A percentile compares a stretch with the other conserved stretches of the same genome.
Conservation (phyloP, 805 yeast genomes). For the Wickerhamomyces sydowiorum region DNA sequence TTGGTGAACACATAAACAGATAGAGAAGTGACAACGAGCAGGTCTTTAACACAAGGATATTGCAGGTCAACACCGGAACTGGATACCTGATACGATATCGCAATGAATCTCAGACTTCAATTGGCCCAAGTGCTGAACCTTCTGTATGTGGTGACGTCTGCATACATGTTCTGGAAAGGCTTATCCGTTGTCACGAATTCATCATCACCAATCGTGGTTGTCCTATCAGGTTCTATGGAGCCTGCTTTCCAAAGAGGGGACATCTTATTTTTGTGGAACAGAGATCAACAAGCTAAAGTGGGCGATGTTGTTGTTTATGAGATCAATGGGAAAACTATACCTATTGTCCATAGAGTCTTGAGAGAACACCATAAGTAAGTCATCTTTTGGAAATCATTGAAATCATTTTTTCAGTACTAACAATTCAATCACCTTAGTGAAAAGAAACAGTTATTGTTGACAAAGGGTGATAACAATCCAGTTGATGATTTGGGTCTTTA, state of each 20-base stretch:
- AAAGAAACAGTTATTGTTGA: constrained; percentile 63
- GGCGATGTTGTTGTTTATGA: constrained; percentile 96
- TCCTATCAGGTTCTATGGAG: constrained; percentile 97
- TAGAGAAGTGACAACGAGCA: background rate
- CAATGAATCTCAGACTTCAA: constrained; percentile 58
- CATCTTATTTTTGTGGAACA: constrained; percentile 84
- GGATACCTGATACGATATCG: background rate
- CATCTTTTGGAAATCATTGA: constrained; percentile 6
- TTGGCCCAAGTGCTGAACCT: constrained; percentile 63
- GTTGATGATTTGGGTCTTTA: constrained; percentile 86
- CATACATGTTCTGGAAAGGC: constrained; percentile 89
- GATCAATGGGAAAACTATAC: constrained; percentile 69
- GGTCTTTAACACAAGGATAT: no score
- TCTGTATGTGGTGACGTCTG: constrained; percentile 77
- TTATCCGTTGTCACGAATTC: constrained; percentile 73
- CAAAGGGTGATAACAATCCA: constrained; percentile 96
- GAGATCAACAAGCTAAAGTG: constrained; percentile 58
- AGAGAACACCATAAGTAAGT: constrained; percentile 61
- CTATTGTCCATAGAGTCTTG: constrained; percentile 94
- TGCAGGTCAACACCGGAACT: no score
- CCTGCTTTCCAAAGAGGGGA: constrained; percentile 99
- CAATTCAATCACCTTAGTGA: constrained; percentile 2
- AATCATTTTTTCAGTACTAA: constrained; percentile 8
- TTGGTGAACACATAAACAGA: background rate
- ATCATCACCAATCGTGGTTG: constrained; percentile 93